These are phyloP conservation scores for Galeopsis tetrahit DNA, from an alignment of 257 asterid species.

Conservation along the genomic window DNA sequence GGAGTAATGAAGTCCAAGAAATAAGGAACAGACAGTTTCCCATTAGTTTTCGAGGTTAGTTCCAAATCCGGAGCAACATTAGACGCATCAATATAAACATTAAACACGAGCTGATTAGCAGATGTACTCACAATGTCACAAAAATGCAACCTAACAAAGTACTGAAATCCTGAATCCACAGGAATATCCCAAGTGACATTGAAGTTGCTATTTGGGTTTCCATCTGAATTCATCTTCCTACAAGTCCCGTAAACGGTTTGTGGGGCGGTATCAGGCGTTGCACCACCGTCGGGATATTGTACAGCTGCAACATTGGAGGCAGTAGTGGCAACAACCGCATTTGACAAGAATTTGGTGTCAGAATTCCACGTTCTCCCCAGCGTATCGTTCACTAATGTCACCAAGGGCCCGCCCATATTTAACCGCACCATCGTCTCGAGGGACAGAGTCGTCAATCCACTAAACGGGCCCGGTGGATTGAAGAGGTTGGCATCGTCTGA, in stretches of 20 bases:
- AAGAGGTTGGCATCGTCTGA: constrained; percentile 52
- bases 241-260: constrained; percentile 83
- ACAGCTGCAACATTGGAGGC: constrained; percentile 54
- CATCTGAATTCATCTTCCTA: constrained; percentile 52
- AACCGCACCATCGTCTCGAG: constrained; percentile 70
- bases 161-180: constrained; percentile 70
- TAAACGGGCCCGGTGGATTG: constrained; percentile 51
- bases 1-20: constrained; percentile 64
- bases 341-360: constrained; percentile 47
- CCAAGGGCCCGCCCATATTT: constrained; percentile 82
- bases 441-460: constrained; percentile 54
- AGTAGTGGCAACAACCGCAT: constrained; percentile 42
- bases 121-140: constrained; percentile 71
- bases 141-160: constrained; percentile 74
- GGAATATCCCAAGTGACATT: constrained; percentile 73
- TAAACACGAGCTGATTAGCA: constrained; percentile 53
- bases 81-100: constrained; percentile 56
- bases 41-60: constrained; percentile 31
- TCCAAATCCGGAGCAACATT: constrained; percentile 54
- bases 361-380: constrained; percentile 75
- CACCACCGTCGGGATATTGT: constrained; percentile 58
- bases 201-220: constrained; percentile 56
- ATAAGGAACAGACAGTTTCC: constrained; percentile 58
- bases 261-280: constrained; percentile 67
- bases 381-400: constrained; percentile 64